Conservation (phyloP, 169 alveolate genomes). For the Miamiensis avidus region DNA sequence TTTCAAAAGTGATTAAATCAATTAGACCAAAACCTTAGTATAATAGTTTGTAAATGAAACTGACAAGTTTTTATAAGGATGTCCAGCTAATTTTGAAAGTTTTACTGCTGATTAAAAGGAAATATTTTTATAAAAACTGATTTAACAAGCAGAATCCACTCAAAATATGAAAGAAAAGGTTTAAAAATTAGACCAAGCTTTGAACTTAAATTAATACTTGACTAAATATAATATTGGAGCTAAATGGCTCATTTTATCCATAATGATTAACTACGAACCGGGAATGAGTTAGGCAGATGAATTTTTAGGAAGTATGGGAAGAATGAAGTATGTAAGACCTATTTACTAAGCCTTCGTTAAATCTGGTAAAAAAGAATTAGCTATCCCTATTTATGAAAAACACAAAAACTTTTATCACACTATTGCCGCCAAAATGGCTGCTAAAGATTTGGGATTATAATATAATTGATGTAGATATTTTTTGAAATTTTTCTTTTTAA, state of each 20-base stretch:
- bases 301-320: conserved; percentile 31
- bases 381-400: neutral
- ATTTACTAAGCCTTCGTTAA: conserved; percentile 30
- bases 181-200: too few species aligned
- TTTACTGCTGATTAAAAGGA: too few species aligned
- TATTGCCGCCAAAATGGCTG: conserved; percentile 3
- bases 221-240: neutral
- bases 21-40: neutral
- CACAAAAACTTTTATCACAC: conserved; percentile 13
- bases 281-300: neutral
- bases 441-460: neutral
- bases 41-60: too few species aligned
- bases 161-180: too few species aligned
- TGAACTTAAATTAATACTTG: too few species aligned
- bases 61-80: too few species aligned
- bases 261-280: neutral
- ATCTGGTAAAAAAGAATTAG: neutral
- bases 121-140: too few species aligned
- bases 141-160: too few species aligned
- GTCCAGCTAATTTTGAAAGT: too few species aligned
- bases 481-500: too few species aligned
- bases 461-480: too few species aligned
- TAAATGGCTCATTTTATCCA: neutral
- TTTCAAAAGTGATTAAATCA: neutral
- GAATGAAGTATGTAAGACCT: conserved; percentile 39